Evolutionary conservation across 192 early-diverging fungal genomes (phyloP).

Genomic region (Entomortierella chlamydospora): DNA sequence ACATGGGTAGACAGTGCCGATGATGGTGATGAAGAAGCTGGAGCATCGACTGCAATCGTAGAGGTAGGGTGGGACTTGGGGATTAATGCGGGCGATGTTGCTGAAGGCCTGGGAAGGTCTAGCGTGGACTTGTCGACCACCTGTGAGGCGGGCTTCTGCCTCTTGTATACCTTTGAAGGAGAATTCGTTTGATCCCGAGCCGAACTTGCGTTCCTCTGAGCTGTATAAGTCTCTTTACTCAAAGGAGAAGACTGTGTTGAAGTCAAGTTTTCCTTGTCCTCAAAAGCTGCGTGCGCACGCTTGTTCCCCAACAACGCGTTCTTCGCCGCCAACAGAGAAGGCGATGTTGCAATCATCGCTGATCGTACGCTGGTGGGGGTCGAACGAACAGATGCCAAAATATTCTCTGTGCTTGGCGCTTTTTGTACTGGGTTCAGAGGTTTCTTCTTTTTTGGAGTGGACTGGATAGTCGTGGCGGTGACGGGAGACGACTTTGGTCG

Average conservation of each 20-base stretch:
- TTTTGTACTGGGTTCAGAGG: slow-evolving; percentile 44
- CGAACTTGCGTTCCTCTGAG: background rate
- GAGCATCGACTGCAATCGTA: background rate
- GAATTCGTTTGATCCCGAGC: background rate
- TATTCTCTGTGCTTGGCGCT: slow-evolving; percentile 45
- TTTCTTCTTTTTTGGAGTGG: slow-evolving; percentile 49
- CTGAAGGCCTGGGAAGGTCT: background rate
- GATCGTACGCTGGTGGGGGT: slow-evolving; percentile 10
- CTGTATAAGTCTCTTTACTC: background rate
- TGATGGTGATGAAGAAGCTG: background rate
- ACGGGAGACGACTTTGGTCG: background rate
- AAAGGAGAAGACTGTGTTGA: background rate
- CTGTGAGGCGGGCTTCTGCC: slow-evolving; percentile 12
- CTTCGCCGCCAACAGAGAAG: slow-evolving; percentile 9
- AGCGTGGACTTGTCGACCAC: background rate
- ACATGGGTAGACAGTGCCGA: background rate
- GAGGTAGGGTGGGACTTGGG: background rate
- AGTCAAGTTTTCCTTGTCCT: slow-evolving; percentile 37
- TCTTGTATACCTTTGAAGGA: slow-evolving; percentile 11
- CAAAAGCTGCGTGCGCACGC: slow-evolving; percentile 12
- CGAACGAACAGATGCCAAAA: slow-evolving; percentile 28
- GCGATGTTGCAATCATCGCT: slow-evolving; percentile 1
- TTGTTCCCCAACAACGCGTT: slow-evolving; percentile 23
- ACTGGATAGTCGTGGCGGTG: background rate
- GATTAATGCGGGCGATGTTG: background rate